These are phyloP conservation scores for Gracilaria vermiculophylla DNA, from an alignment of 23 red algal genomes.

Conservation along the genomic window DNA sequence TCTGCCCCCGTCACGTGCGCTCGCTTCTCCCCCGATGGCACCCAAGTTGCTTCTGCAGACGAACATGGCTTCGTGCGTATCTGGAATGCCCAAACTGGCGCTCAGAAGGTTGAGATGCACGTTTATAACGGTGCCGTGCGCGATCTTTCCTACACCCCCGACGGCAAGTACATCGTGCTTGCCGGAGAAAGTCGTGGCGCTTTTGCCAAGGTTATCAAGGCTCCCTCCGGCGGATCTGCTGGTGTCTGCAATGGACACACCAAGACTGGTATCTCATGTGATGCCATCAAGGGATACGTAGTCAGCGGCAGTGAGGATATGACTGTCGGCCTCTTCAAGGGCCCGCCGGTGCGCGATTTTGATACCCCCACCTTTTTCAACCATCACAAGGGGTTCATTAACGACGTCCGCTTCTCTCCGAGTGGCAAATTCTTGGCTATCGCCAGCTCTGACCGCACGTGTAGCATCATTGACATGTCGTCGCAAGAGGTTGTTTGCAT, in stretches of 20 bases:
- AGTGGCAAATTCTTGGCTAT: constrained; percentile 48
- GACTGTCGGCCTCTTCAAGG: constrained; percentile 66
- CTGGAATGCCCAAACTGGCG: constrained; percentile 58
- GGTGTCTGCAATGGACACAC: constrained; percentile 69
- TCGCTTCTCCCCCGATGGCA: constrained; percentile 62
- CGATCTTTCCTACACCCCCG: constrained; percentile 60
- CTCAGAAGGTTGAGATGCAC: constrained; percentile 40
- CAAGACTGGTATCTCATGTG: constrained; percentile 48
- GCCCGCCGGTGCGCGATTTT: constrained; percentile 63
- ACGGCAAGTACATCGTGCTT: constrained; percentile 55
- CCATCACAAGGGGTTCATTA: constrained; percentile 64
- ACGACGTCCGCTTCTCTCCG: constrained; percentile 73
- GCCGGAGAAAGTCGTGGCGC: constrained; percentile 57
- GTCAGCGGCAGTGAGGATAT: constrained; percentile 72
- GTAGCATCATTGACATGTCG: constrained; percentile 43
- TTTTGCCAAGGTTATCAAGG: constrained; percentile 72
- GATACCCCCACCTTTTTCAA: constrained; percentile 59
- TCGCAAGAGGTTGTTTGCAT: constrained; percentile 20
- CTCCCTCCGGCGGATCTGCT: constrained; percentile 53
- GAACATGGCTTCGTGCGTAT: constrained; percentile 57
- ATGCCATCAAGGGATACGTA: constrained; percentile 26
- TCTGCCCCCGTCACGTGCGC: constrained; percentile 56
- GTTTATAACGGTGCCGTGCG: constrained; percentile 51
- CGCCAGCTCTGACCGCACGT: constrained; percentile 51
- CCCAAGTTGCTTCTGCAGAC: constrained; percentile 60